Conservation (phyloP, 768 basidiomycete genomes). For the Amanita rimosa region DNA sequence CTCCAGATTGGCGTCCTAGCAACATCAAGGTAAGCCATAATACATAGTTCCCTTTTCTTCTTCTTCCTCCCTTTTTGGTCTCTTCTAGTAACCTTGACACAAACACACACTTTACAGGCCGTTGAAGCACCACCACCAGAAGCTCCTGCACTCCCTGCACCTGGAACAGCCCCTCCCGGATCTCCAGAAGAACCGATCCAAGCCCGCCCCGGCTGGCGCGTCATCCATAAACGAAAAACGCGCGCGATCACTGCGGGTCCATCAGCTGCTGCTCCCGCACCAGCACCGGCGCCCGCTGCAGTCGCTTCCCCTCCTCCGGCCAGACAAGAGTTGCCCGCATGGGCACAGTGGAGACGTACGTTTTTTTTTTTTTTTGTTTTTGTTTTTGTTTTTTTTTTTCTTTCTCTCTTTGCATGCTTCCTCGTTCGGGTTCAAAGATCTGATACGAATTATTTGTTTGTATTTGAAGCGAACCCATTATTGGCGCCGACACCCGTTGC, state of each 20-base stretch:
- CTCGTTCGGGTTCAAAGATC: too few relatives aligned
- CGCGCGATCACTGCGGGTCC: slow-evolving; percentile 30
- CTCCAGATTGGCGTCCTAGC: slow-evolving; percentile 65
- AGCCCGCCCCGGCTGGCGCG: slow-evolving; percentile 66
- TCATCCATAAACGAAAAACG: slow-evolving; percentile 52
- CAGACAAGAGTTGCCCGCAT: slow-evolving; percentile 53
- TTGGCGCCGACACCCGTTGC: slow-evolving; percentile 36
- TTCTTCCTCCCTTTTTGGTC: too few relatives aligned
- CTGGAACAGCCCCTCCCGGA: slow-evolving; percentile 34
- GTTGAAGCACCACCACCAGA: slow-evolving; percentile 27
- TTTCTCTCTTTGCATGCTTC: too few relatives aligned
- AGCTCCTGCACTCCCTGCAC: slow-evolving; percentile 17
- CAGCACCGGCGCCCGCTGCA: slow-evolving; percentile 26
- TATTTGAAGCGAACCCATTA: slow-evolving; percentile 47
- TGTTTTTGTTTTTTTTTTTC: too few relatives aligned
- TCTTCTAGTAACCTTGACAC: too few relatives aligned
- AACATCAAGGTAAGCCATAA: slow-evolving; percentile 12
- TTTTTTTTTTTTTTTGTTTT: slow-evolving; percentile 3
- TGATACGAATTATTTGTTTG: background rate
- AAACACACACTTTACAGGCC: slow-evolving; percentile 17
- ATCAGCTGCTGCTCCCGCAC: slow-evolving; percentile 22
- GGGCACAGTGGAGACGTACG: slow-evolving; percentile 82
- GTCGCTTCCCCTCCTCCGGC: slow-evolving; percentile 29
- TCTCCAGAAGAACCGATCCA: slow-evolving; percentile 39
- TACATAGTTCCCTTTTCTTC: too few relatives aligned